These are phyloP conservation scores for Syncephalastrum racemosum DNA, from an alignment of 371 early-diverging fungal species.

Conservation along the genomic window DNA sequence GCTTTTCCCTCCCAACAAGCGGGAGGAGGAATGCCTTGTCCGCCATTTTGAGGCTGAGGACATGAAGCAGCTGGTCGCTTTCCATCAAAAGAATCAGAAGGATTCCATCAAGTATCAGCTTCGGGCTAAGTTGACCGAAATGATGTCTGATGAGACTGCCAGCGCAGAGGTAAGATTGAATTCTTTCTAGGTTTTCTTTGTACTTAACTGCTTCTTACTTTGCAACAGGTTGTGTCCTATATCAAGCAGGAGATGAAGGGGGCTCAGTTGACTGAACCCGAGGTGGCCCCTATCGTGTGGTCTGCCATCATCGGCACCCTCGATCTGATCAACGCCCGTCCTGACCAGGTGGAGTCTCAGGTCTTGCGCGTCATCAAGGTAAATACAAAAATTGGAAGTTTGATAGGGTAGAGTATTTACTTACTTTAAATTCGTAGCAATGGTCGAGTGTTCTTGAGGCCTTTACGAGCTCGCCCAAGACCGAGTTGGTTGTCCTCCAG, in stretches of 20 bases:
- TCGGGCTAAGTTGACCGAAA: slow-evolving; percentile 54
- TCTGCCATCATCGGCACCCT: slow-evolving; percentile 73
- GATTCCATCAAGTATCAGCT: slow-evolving; percentile 69
- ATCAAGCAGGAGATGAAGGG: slow-evolving; percentile 70
- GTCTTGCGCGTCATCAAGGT: slow-evolving; percentile 61
- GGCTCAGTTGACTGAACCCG: slow-evolving; percentile 75
- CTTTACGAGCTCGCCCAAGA: slow-evolving; percentile 79
- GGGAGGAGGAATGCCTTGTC: slow-evolving; percentile 83
- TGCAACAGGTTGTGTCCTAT: slow-evolving; percentile 55
- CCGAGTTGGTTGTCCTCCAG: slow-evolving; percentile 82
- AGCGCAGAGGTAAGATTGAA: slow-evolving; percentile 48
- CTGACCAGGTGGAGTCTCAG: slow-evolving; percentile 84
- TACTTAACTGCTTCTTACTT: background rate
- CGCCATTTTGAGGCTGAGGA: slow-evolving; percentile 92
- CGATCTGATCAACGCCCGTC: slow-evolving; percentile 69
- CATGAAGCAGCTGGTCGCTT: slow-evolving; percentile 81
- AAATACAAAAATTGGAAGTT: slow-evolving; percentile 23
- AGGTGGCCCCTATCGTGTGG: slow-evolving; percentile 80
- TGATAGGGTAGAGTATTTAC: background rate
- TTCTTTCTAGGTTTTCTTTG: slow-evolving; percentile 4
- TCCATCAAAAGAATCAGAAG: slow-evolving; percentile 73
- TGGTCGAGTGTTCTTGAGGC: slow-evolving; percentile 71
- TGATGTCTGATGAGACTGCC: slow-evolving; percentile 58
- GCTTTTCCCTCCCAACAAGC: slow-evolving; percentile 91
- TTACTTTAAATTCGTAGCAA: slow-evolving; percentile 24